Conservation (phyloP, 2,329 filamentous ascomycete species). For the Aspergillus ustus region DNA sequence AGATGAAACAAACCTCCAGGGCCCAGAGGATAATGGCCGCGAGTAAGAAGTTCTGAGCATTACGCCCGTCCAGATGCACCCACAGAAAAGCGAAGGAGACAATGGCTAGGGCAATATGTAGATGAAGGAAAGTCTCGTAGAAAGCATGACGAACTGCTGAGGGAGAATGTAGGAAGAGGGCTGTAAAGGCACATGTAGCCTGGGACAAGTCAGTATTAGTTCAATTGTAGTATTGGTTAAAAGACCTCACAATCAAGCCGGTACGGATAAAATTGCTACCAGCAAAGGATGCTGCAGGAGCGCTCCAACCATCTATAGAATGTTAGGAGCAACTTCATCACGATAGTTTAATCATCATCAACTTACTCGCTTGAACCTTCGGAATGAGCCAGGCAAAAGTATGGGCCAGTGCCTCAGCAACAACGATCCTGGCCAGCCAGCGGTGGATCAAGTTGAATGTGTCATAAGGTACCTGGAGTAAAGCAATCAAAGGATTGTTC, state of each 20-base stretch:
- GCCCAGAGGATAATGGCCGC: conserved; percentile 78
- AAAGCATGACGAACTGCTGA: conserved; percentile 89
- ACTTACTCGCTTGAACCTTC: conserved; percentile 53
- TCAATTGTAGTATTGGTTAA: too few relatives aligned
- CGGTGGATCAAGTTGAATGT: conserved; percentile 68
- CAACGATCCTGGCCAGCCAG: conserved; percentile 75
- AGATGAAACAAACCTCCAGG: conserved; percentile 55
- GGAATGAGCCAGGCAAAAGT: conserved; percentile 75
- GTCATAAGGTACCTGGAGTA: conserved; percentile 50
- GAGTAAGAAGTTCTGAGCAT: conserved; percentile 75
- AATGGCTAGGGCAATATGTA: conserved; percentile 77
- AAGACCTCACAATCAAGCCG: conserved; percentile 51
- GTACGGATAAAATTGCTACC: conserved; percentile 41
- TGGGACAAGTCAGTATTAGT: conserved; percentile 25
- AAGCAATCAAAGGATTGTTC: conserved; percentile 49
- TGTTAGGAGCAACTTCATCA: neutral
- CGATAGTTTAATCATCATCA: neutral
- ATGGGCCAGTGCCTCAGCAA: conserved; percentile 72
- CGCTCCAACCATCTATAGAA: conserved; percentile 45
- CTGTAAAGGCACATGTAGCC: conserved; percentile 60
- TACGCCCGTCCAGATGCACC: conserved; percentile 73
- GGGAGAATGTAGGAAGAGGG: conserved; percentile 71
- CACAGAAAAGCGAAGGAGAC: conserved; percentile 73
- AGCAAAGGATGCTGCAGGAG: conserved; percentile 35
- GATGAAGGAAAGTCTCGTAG: conserved; percentile 92